Base-by-base conservation (phyloP, 1,284 basidiomycete species). In the Pulchroboletus neoregius region DNA sequence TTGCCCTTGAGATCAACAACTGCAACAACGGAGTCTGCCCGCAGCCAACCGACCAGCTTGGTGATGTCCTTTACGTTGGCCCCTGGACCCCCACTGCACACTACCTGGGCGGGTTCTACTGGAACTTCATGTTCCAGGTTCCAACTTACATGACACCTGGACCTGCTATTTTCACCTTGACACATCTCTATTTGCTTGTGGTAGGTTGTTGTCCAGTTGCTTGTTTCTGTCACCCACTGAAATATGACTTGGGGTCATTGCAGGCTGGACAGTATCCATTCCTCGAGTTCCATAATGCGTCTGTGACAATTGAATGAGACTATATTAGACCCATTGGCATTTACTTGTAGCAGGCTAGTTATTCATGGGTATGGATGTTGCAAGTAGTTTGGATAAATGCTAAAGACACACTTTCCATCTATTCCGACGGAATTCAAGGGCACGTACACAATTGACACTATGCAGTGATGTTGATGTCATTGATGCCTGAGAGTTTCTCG, bases 121-220 rank as follows among this genome's bases (percentile, higher is more conserved):
- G 67, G 49, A 60, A 67, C 43, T 66, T 66, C 15, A 50, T 60
- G n/a, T 7, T 64, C 9, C 51, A 52, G 4, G 34, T 66, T 11
- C 10, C 52, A 0, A 0, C 9, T 2, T 53, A 42, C 18, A 28
- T 55, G 41, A 4, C 24, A 1, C 0, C 39, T 8, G 63, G 63
- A 32, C 54, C 48, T 26, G 63, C 54, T 11, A 50, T 67, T 34
- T 66, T 67, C 22, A 63, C 65, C 4, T 44, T 64, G 46, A 63
- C 62, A 1, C 62, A 64, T 40, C 46, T 65, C 10, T 63, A 62
- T 39, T 49, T 67, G 45, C 47, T 64, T 34, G 65, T 63, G 44
- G 62, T 66, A 54, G 6, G 62, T 46, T 8, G 1, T 24, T 44
- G 33, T 16, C 2, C n/a, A n/a, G n/a, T 12, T 3, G 11, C 32